Evolutionary conservation across 768 basidiomycete genomes (phyloP), one percentile per base, ranked within the genome.

Genomic region (Tremella fuciformis): DNA sequence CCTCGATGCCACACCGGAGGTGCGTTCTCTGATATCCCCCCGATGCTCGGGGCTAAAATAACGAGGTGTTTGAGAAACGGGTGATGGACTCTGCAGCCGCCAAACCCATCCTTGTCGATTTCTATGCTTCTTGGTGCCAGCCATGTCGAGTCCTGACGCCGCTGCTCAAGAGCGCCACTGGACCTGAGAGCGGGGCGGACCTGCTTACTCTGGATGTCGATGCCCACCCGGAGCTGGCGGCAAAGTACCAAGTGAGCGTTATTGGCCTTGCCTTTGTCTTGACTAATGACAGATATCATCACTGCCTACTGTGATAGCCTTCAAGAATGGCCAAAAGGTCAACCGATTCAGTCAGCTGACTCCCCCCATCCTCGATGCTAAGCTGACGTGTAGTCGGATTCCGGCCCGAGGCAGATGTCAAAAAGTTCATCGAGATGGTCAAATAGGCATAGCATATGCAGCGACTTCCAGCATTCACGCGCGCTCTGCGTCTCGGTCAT

Each of bases 81-180:
- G 70, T 58, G 22, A 34, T 66, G 7, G 67, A 71, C 40, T 55
- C 54, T 13, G 34, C 58, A 8, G 44, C n/a, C 21, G 26, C 64
- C 1, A 68, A 66, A 37, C 70, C 70, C 13, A 59, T 70, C 18
- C 66, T 75, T n/a, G 73, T 75, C 8, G 73, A 75, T 57, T 75
- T 75, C 59, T 75, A 65, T 57, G 73, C 73, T 13, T 56, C 57
- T 65, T 71, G 70, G 70, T 71, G 70, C 58, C 70, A 71, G 52
- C 70, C 70, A 13, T 71, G 70, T 52, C 53, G 63, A 56, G 69
- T 74, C 26, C 64, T 74, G 40, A 67, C 67, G 8, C 73, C 73
- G n/a, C 39, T 67, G 18, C 60, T 74, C 6, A 69, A 69, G 50
- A 62, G 58, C 26, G 55, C 62, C 13, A 71, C 70, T 2, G 61